Percentiles rank a stretch among this genome's conserved stretches.
Evolutionary conservation across 495 filamentous ascomycete species (phyloP).

Genomic region (Cladorrhinum samala): DNA sequence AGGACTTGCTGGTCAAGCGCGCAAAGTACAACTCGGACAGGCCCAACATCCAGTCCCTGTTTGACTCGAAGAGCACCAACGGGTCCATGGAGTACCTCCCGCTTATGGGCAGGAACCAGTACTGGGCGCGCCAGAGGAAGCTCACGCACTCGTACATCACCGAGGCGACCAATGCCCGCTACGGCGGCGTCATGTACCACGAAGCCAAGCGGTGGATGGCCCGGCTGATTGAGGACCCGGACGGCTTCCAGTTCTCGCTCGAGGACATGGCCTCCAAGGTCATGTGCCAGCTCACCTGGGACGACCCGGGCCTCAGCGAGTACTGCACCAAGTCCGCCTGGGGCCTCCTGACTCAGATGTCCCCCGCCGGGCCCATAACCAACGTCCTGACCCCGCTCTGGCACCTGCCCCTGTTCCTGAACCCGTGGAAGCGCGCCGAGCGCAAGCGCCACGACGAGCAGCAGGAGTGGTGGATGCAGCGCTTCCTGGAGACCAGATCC

Average conservation of each 20-base stretch:
- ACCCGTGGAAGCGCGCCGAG: constrained; percentile 38
- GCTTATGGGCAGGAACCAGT: constrained; percentile 38
- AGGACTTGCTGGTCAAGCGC: constrained; percentile 45
- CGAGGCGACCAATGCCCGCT: constrained; percentile 32
- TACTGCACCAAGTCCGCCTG: constrained; percentile 32
- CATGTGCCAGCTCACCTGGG: constrained; percentile 39
- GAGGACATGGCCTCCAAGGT: constrained; percentile 39
- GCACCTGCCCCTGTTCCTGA: constrained; percentile 32
- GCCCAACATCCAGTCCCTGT: constrained; percentile 33
- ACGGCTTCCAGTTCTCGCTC: constrained; percentile 31
- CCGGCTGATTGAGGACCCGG: constrained; percentile 31
- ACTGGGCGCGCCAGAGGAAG: constrained; percentile 35
- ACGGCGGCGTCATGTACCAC: constrained; percentile 34
- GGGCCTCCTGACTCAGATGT: constrained; percentile 39
- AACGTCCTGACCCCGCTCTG: constrained; percentile 38
- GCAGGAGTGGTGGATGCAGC: constrained; percentile 35
- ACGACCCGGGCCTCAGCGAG: constrained; percentile 29
- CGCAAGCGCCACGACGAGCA: constrained; percentile 36
- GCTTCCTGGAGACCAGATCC: constrained; percentile 16
- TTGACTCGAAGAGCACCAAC: constrained; percentile 35
- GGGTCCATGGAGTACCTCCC: constrained; percentile 39
- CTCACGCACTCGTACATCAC: constrained; percentile 35
- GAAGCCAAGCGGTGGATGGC: constrained; percentile 38
- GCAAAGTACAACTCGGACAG: constrained; percentile 44
- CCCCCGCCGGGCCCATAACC: constrained; percentile 39